Evolutionary conservation across 495 filamentous ascomycete species (phyloP), one percentile per base, ranked within the genome.

Genomic region (Viridothelium virens): DNA sequence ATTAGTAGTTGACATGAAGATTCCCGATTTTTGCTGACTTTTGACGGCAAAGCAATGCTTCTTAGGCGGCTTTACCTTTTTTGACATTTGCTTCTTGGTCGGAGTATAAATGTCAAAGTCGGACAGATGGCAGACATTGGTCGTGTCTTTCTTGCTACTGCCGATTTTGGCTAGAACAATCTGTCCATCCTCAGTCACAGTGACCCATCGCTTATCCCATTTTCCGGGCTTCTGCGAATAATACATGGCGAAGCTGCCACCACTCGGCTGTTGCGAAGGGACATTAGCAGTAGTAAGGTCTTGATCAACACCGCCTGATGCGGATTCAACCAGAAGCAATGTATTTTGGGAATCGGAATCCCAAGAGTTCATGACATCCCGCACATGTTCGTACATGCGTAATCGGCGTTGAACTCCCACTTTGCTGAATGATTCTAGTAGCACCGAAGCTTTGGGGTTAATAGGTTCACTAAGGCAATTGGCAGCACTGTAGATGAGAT

Each of bases 281-380:
- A 87, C 86, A 34, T 75, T 71, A 2, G 79, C 77, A 0, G 82
- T 70, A 47, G 83, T 80, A 33, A 89, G 74, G 53, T 82, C 76
- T 63, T 77, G 69, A 65, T 83, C 73, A 1, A 76, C 75, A 41
- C 79, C 77, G 10, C 79, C 72, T 14, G 76, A 79, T 33, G 79
- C 75, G 71, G 77, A 79, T 71, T 77, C 79, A 66, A 78, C 83
- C 25, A 96, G 75, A 16, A 88, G 72, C 18, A 97, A 78, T 1
- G 79, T 75, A 72, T 94, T 93, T 68, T 89, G 83, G 1, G 80
- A 78, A 73, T 96, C 92, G 16, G 80, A 77, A 41, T 93, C 86
- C 94, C 94, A 98, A 2, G 91, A 94, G 74, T 93, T 95, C 82
- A 97, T 81, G 36, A 96, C 84, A 75, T 96, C 91, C 44, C 91